These are phyloP conservation scores for Colletotrichum navitas DNA, from an alignment of 2,329 filamentous ascomycete species.

Conservation along the genomic window DNA sequence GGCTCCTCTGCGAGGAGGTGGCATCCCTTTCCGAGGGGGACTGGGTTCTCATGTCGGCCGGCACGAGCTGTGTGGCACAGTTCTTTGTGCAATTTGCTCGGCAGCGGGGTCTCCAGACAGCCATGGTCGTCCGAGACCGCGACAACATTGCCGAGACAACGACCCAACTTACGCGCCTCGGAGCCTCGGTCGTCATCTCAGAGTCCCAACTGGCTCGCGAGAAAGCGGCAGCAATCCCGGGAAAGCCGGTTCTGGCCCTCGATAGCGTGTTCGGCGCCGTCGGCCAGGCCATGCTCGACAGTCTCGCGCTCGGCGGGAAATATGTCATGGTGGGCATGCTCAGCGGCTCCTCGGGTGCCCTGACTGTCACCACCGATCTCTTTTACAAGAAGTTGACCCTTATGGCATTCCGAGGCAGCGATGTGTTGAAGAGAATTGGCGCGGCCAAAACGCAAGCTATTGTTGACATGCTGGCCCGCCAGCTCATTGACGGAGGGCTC, in stretches of 20 bases:
- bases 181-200: background rate
- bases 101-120: background rate
- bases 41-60: background rate
- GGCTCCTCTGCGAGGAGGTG: background rate
- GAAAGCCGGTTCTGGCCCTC: background rate
- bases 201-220: background rate
- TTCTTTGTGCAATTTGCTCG: background rate
- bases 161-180: background rate
- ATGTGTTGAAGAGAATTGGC: too few relatives aligned
- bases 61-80: background rate
- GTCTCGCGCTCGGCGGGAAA: background rate
- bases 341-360: background rate
- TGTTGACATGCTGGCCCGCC: too few relatives aligned
- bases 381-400: too few relatives aligned
- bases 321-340: background rate
- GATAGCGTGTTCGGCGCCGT: background rate
- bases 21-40: background rate
- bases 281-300: background rate
- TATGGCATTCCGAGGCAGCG: too few relatives aligned
- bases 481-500: too few relatives aligned
- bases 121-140: background rate
- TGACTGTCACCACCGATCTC: background rate
- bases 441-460: too few relatives aligned
- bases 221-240: background rate
- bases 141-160: background rate